Percentiles rank a stretch among this genome's conserved stretches.
phyloP scores from a whole-genome alignment of 139 green algal species.

The Marvania coccoides region DNA sequence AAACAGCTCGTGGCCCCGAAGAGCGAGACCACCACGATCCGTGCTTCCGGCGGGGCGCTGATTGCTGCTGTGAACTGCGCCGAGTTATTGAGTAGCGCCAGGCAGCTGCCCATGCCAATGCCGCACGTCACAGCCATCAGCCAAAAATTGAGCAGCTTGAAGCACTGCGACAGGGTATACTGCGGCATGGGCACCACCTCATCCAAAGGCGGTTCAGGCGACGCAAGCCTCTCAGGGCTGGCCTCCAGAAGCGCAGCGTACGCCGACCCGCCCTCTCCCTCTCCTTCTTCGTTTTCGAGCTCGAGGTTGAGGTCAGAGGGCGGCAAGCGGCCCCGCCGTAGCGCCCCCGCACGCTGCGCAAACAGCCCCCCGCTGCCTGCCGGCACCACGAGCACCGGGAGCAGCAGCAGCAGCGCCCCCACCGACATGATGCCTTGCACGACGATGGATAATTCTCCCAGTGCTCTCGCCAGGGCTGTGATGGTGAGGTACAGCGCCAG shows the following conservation, averaged over 20 bases:
- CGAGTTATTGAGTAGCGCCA: slow-evolving; percentile 77
- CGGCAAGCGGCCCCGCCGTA: background rate
- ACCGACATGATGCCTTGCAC: background rate
- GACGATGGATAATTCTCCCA: background rate
- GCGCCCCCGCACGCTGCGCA: background rate
- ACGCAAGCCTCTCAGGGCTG: background rate
- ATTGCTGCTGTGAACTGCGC: slow-evolving; percentile 48
- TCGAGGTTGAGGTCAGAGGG: background rate
- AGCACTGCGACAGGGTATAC: slow-evolving; percentile 13
- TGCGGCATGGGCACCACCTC: slow-evolving; percentile 9
- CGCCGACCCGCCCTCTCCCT: background rate
- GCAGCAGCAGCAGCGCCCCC: slow-evolving; percentile 36
- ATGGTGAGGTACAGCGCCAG: slow-evolving; percentile 47
- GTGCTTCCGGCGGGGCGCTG: slow-evolving; percentile 24
- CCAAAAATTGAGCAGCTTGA: slow-evolving; percentile 51
- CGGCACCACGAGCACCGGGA: slow-evolving; percentile 31
- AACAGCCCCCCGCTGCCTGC: slow-evolving; percentile 17
- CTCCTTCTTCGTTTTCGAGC: background rate
- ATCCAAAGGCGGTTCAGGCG: background rate
- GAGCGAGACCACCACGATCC: slow-evolving; percentile 61
- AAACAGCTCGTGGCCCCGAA: slow-evolving; percentile 69
- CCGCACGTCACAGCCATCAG: slow-evolving; percentile 44
- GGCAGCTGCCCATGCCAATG: slow-evolving; percentile 44
- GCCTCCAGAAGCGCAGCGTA: background rate
- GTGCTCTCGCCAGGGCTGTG: background rate